Evolutionary conservation across 305 asterid species (phyloP), one percentile per base, ranked within the genome.

Genomic region (Salvia sclarea): DNA sequence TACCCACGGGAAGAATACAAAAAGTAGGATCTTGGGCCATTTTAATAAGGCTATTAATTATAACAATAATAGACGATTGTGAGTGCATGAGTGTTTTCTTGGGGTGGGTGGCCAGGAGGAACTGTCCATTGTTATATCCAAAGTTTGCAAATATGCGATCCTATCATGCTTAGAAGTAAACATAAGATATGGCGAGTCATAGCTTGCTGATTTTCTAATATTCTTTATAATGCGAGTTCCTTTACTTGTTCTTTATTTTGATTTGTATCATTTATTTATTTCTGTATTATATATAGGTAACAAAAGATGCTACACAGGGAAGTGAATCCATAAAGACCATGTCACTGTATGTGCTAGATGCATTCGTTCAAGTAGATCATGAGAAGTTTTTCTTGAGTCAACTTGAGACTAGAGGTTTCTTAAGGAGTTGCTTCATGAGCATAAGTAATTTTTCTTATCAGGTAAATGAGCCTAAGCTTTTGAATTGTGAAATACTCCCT

Each of bases 391-490:
- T 91, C 84, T 81, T 89, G 81, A 79, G 80, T 79, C 97, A 89
- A 79, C 91, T 95, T 75, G 96, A 91, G 66, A 89, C 95, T 74
- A 85, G 92, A 83, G 97, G 99, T 71, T 94, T 91, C 81, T 73
- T 94, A 80, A 82, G 95, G 85, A 78, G 91, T 58, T 88, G 96
- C 87, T 79, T 91, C 65, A 53, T 73, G 83, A 85, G 75, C 84
- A 85, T 94, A 76, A 83, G 88, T 78, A 91, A 83, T 74, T 80
- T 83, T 81, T 82, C 95, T 18, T 84, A 75, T 81, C 92, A 87
- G 98, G 99, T 91, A 83, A 65, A 21, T 31, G 55, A 38, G 57
- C 67, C 68, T 52, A 56, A 9, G 53, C 60, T 64, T 61, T 22
- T 61, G 8, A 14, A n/a, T n/a, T n/a, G n/a, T n/a, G n/a, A n/a